Conservation (phyloP, 192 early-diverging fungal genomes). For the Radiomyces spectabilis region DNA sequence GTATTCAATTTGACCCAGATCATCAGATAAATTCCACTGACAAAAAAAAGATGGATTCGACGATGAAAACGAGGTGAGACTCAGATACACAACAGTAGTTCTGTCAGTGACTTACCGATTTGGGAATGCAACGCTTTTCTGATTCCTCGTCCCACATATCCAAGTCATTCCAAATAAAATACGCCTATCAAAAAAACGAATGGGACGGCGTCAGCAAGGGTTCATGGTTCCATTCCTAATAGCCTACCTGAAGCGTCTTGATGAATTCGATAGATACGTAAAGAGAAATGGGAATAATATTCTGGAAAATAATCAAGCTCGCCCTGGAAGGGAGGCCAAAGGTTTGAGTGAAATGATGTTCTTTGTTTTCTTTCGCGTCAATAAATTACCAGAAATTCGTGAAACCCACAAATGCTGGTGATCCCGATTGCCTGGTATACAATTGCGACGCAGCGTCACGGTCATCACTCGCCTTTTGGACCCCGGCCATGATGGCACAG, state of each 20-base stretch:
- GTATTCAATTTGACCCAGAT: constrained; percentile 94
- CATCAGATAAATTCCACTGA: constrained; percentile 93
- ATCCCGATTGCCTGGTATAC: constrained; percentile 7
- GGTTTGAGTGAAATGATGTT: not conserved
- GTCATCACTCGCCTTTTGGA: constrained; percentile 14
- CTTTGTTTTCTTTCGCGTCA: not conserved
- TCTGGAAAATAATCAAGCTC: constrained; percentile 89
- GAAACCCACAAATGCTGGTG: constrained; percentile 17
- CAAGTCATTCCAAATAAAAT: constrained; percentile 85
- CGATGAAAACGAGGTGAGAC: no score
- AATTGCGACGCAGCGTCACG: not conserved
- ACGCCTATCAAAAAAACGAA: constrained; percentile 48
- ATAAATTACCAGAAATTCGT: constrained; percentile 34
- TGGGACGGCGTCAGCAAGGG: not conserved
- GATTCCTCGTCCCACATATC: constrained; percentile 76
- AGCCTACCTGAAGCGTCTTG: constrained; percentile 70
- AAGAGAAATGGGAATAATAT: constrained; percentile 93
- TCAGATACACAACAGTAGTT: not conserved
- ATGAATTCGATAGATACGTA: constrained; percentile 93
- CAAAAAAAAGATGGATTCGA: not conserved
- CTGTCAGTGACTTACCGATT: constrained; percentile 46
- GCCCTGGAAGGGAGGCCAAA: constrained; percentile 44
- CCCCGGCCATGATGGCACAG: constrained; percentile 42
- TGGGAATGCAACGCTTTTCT: constrained; percentile 53
- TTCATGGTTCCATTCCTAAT: not conserved